Conservation (phyloP, 164 flowering plant species). For the Houttuynia cordata region DNA sequence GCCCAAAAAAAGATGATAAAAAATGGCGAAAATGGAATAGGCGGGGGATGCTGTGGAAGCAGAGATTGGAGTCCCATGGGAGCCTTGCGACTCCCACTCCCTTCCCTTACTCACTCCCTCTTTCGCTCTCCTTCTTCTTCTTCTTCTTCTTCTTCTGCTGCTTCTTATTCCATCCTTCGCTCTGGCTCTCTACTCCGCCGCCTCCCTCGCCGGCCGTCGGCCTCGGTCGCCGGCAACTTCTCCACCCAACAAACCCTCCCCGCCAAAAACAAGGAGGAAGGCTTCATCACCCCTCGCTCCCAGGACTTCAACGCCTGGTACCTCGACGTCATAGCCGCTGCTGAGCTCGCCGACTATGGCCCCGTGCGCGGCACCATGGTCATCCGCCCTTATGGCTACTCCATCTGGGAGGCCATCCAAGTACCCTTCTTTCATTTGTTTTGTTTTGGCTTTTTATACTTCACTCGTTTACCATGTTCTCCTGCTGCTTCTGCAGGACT, state of each 20-base stretch:
- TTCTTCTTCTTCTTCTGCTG: neutral
- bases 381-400: constrained; percentile 92
- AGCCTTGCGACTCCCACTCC: constrained; percentile 1
- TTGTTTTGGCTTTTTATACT: neutral
- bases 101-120: constrained; percentile 4
- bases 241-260: constrained; percentile 11
- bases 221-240: constrained; percentile 17
- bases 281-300: constrained; percentile 67
- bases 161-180: neutral
- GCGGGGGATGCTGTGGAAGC: too few relatives aligned
- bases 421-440: neutral
- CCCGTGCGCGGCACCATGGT: constrained; percentile 98
- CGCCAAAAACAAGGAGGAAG: constrained; percentile 23
- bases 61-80: too few relatives aligned
- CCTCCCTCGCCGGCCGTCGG: constrained; percentile 5
- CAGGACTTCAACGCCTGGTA: constrained; percentile 94
- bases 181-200: neutral
- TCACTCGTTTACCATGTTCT: neutral
- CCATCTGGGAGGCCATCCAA: constrained; percentile 97
- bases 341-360: constrained; percentile 94
- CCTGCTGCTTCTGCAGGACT: constrained; percentile 47
- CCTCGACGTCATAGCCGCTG: constrained; percentile 64
- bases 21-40: too few relatives aligned
- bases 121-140: constrained; percentile 5
- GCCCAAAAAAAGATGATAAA: too few relatives aligned